Evolutionary conservation across 2,329 filamentous ascomycete species (phyloP).

Genomic region (Tolypocladium guangdongense): DNA sequence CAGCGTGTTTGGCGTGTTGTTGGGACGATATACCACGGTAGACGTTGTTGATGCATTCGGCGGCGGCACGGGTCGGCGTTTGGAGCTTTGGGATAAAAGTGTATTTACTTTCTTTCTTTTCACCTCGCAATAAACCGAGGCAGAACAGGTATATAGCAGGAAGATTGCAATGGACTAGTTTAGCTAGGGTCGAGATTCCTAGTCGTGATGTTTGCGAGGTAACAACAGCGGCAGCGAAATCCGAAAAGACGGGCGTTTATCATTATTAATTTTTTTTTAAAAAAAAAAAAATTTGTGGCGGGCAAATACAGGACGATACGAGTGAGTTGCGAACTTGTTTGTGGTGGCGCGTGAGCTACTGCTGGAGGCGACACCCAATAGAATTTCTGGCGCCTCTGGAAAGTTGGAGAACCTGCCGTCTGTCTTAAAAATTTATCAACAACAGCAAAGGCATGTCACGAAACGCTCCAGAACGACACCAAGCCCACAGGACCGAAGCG

Average conservation of each 20-base stretch:
- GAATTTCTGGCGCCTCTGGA: slow-evolving; percentile 11
- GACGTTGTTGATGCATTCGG: slow-evolving; percentile 5
- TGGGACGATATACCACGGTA: not conserved
- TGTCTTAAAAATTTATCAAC: not conserved
- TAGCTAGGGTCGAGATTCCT: not conserved
- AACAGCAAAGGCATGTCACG: not conserved
- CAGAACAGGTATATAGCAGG: slow-evolving; percentile 8
- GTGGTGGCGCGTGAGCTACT: not conserved
- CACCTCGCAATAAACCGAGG: slow-evolving; percentile 9
- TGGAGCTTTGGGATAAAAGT: slow-evolving; percentile 3
- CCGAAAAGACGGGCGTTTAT: too few relatives aligned
- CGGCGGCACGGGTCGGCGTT: slow-evolving; percentile 1
- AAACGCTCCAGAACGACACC: not conserved
- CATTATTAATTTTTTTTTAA: too few relatives aligned
- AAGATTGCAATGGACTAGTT: not conserved
- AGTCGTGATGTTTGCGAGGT: too few relatives aligned
- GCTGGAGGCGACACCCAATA: slow-evolving; percentile 8
- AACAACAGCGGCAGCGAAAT: too few relatives aligned
- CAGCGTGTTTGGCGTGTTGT: slow-evolving; percentile 1
- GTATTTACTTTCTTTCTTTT: slow-evolving; percentile 7
- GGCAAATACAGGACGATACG: not conserved
- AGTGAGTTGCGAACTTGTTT: not conserved
- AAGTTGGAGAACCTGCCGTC: slow-evolving; percentile 13
- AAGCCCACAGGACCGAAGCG: not conserved
- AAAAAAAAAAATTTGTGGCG: too few relatives aligned